Evolutionary conservation across 140 eudicot genomes (phyloP).

Genomic region (Senecio squalidus): DNA sequence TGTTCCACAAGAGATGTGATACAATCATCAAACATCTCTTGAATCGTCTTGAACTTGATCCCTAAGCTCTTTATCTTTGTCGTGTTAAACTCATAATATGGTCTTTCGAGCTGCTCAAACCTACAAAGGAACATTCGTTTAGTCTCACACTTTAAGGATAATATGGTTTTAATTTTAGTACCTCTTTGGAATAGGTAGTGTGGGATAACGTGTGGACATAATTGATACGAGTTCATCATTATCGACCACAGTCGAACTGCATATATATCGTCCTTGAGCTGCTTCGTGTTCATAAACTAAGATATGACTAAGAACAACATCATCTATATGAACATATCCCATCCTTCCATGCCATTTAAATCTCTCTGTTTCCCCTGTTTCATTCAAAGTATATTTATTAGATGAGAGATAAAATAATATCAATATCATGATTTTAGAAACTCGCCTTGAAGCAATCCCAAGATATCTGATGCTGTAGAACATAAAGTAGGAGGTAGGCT

Average conservation of each 20-base stretch:
- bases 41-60: slow-evolving; percentile 69
- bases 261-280: slow-evolving; percentile 77
- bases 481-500: slow-evolving; percentile 72
- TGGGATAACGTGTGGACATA: slow-evolving; percentile 57
- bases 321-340: slow-evolving; percentile 94
- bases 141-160: too few relatives aligned
- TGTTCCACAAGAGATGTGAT: slow-evolving; percentile 49
- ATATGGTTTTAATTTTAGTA: neutral
- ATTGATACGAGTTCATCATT: slow-evolving; percentile 54
- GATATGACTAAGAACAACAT: slow-evolving; percentile 75
- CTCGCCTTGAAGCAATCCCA: slow-evolving; percentile 73
- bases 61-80: slow-evolving; percentile 55
- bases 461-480: slow-evolving; percentile 73
- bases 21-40: slow-evolving; percentile 85
- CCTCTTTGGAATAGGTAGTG: slow-evolving; percentile 75
- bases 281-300: slow-evolving; percentile 61
- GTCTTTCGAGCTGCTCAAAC: slow-evolving; percentile 64
- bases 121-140: slow-evolving; percentile 27
- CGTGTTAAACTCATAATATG: slow-evolving; percentile 57
- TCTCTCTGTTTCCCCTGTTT: slow-evolving; percentile 57
- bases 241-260: slow-evolving; percentile 66
- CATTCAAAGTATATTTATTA: too few relatives aligned
- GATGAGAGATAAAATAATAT: too few relatives aligned
- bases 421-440: neutral
- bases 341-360: slow-evolving; percentile 83